Evolutionary conservation across 371 early-diverging fungal genomes (phyloP).

Genomic region (Apophysomyces sp.): DNA sequence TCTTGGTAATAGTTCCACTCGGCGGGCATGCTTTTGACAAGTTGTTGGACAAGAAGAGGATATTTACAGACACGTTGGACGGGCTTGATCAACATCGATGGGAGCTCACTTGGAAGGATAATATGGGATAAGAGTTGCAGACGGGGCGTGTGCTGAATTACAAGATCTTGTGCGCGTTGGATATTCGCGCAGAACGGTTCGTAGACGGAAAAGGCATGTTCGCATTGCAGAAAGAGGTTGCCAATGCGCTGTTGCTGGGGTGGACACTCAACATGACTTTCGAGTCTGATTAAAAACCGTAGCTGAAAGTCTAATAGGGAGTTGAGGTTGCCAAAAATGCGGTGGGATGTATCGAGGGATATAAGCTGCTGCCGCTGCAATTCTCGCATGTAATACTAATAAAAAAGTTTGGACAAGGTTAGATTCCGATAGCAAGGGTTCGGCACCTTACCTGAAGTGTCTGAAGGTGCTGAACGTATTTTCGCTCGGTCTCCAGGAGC

Average conservation of each 20-base stretch:
- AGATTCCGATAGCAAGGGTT: background rate
- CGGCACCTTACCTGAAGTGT: background rate
- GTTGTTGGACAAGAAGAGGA: conserved; percentile 83
- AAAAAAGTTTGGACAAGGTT: background rate
- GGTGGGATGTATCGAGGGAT: conserved; percentile 71
- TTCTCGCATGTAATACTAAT: conserved; percentile 22
- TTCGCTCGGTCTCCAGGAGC: conserved; percentile 29
- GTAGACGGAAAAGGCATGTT: conserved; percentile 89
- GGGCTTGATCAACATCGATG: conserved; percentile 92
- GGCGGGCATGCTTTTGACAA: conserved; percentile 74
- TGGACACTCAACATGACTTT: conserved; percentile 69
- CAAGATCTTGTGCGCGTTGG: conserved; percentile 65
- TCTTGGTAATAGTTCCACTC: conserved; percentile 68
- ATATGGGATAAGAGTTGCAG: conserved; percentile 49
- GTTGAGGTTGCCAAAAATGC: conserved; percentile 89
- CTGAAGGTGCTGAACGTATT: conserved; percentile 14
- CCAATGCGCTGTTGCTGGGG: conserved; percentile 87
- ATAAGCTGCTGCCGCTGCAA: conserved; percentile 55
- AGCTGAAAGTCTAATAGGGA: conserved; percentile 94
- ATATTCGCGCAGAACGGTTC: conserved; percentile 94
- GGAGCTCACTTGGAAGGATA: conserved; percentile 82
- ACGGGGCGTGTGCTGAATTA: conserved; percentile 33
- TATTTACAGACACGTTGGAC: conserved; percentile 97
- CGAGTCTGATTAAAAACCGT: conserved; percentile 87
- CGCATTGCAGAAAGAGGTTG: conserved; percentile 68